Evolutionary conservation across 2,329 filamentous ascomycete species (phyloP), one percentile per base, ranked within the genome.

Genomic region (Fusarium verticillioides): DNA sequence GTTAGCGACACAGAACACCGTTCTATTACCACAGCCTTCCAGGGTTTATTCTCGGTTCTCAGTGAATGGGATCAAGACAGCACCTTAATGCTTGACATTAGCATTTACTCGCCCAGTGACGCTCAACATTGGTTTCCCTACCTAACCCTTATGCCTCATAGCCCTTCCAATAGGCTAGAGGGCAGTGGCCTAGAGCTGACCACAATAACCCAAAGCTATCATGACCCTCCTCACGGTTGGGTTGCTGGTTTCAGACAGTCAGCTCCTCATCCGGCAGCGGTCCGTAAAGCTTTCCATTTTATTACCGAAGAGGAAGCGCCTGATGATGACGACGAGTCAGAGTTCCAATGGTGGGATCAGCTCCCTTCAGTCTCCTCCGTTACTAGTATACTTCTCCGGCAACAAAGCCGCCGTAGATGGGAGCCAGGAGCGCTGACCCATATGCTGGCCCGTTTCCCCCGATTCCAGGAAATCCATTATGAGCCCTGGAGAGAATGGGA

Each of bases 21-120:
- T 34, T 16, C 21, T 23, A 50, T 50, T 89, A 87, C 15, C 87
- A 88, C 16, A n/a, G 37, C 53, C 39, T 57, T 82, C 42, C 44
- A 76, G 44, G 61, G 64, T 70, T 67, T 82, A 34, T 78, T 82
- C 66, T 76, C 74, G 39, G 56, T 64, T 65, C 80, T 82, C 49
- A 79, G 77, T 73, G 59, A 49, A 67, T 82, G 78, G 80, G 73
- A 81, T 63, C 75, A 71, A 60, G 49, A 59, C 23, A 60, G 75
- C 62, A 50, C 76, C 56, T 75, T 82, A 50, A 52, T 76, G 47
- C 78, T 82, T 42, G 81, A 82, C 73, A 80, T 81, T 39, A 81
- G 78, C 60, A 63, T 80, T 58, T 72, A 80, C 73, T 82, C 80
- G 39, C 79, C 76, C 16, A 81, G 77, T 52, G 80, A 81, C n/a